A percentile compares a stretch with the other conserved stretches of the same genome.
Conservation (phyloP, 768 basidiomycete genomes). For the Tulasnella calospora region DNA sequence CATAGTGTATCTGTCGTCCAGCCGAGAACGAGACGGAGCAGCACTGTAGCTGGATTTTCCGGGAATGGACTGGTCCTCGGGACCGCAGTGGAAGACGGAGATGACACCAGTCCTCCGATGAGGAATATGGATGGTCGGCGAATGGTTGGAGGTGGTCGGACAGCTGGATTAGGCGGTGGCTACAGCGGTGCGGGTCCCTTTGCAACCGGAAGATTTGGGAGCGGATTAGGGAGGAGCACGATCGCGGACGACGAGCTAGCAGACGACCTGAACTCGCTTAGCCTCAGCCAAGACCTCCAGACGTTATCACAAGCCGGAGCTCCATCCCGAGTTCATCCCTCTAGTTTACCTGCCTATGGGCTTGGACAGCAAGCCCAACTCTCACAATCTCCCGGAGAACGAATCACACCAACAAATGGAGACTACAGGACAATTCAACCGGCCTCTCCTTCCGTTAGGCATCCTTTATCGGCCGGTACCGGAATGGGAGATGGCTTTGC, state of each 20-base stretch:
- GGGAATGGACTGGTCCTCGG: conserved; percentile 42
- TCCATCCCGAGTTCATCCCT: neutral
- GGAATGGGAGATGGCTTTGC: neutral
- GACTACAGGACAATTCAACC: neutral
- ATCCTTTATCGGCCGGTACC: neutral
- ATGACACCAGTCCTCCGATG: conserved; percentile 15
- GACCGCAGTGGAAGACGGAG: conserved; percentile 44
- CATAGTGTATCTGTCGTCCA: conserved; percentile 83
- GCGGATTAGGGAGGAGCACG: conserved; percentile 52
- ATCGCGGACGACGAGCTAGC: conserved; percentile 79
- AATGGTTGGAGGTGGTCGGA: neutral
- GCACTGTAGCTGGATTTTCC: conserved; percentile 64
- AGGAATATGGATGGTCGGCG: neutral
- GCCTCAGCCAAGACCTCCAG: conserved; percentile 38
- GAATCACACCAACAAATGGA: neutral
- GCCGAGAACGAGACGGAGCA: conserved; percentile 43
- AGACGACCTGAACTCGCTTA: conserved; percentile 60
- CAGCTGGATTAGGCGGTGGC: conserved; percentile 1
- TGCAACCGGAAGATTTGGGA: conserved; percentile 15
- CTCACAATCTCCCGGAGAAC: neutral
- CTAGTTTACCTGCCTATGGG: neutral
- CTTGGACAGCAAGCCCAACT: neutral
- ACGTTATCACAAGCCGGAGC: neutral
- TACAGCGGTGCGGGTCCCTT: neutral
- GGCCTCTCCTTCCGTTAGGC: neutral